Conservation (phyloP, 495 filamentous ascomycete genomes). For the Penicillium angulare region DNA sequence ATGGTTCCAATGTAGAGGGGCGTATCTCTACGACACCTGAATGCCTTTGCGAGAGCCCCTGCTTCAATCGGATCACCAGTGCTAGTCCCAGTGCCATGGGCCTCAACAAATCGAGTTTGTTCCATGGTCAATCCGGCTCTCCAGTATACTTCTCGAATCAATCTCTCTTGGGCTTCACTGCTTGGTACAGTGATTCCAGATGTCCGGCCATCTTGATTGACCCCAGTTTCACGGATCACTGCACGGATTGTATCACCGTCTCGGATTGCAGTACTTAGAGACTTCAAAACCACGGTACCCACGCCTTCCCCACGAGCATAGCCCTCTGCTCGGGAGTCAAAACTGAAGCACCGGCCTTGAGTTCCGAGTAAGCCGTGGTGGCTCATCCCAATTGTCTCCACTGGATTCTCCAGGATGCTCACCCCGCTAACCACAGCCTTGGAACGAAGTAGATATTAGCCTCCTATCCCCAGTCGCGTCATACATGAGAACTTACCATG, state of each 20-base stretch:
- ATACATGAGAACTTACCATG: conserved; percentile 34
- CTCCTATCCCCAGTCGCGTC: conserved; percentile 42
- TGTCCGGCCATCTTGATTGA: conserved; percentile 45
- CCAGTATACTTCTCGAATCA: conserved; percentile 54
- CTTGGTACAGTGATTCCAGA: conserved; percentile 45
- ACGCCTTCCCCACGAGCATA: conserved; percentile 34
- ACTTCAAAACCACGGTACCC: conserved; percentile 36
- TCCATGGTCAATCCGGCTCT: conserved; percentile 36
- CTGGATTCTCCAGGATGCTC: not conserved
- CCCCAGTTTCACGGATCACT: conserved; percentile 38
- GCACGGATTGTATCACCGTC: conserved; percentile 42
- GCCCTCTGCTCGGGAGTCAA: conserved; percentile 37
- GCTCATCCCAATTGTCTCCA: conserved; percentile 18
- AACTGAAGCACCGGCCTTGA: conserved; percentile 34
- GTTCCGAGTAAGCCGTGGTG: conserved; percentile 22
- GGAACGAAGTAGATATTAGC: conserved; percentile 32
- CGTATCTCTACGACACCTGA: conserved; percentile 16
- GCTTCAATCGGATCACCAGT: conserved; percentile 63
- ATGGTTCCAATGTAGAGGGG: conserved; percentile 34
- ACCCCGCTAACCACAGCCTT: conserved; percentile 24
- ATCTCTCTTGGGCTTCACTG: conserved; percentile 51
- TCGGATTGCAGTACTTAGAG: conserved; percentile 28
- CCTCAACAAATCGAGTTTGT: conserved; percentile 23
- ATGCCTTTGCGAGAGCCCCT: conserved; percentile 31
- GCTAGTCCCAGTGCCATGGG: conserved; percentile 55